phyloP scores from a whole-genome alignment of 179 eudicot genomes.

The Carnegiea gigantea region DNA sequence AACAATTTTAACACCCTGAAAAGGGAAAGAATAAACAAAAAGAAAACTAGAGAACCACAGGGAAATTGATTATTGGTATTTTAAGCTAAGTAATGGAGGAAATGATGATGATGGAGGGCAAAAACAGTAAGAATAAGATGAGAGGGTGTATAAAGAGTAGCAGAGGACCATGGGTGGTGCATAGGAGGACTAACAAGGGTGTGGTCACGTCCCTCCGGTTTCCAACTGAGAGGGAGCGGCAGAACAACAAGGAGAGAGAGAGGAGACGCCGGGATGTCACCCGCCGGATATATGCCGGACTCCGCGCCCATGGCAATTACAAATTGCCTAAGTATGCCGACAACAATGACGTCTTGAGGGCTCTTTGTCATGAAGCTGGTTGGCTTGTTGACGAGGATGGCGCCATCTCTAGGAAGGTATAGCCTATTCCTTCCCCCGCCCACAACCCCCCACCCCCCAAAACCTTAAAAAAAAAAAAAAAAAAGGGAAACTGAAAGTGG shows the following conservation, averaged over 20 bases:
- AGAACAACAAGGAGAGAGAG: slow-evolving; percentile 61
- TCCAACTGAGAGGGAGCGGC: slow-evolving; percentile 58
- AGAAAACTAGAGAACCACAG: no score
- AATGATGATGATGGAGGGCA: neutral
- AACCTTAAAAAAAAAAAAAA: no score
- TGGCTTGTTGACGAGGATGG: slow-evolving; percentile 75
- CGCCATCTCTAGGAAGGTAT: slow-evolving; percentile 49
- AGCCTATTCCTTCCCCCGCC: no score
- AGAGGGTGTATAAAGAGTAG: slow-evolving; percentile 56
- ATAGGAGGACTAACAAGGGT: slow-evolving; percentile 39
- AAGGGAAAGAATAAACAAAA: no score
- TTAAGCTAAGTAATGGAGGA: neutral
- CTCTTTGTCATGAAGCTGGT: slow-evolving; percentile 69
- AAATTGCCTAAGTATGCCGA: slow-evolving; percentile 55
- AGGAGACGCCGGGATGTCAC: slow-evolving; percentile 42
- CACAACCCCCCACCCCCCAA: no score
- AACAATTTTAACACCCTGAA: neutral
- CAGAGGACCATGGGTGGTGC: slow-evolving; percentile 68
- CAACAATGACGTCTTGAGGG: slow-evolving; percentile 56
- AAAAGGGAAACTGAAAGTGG: no score
- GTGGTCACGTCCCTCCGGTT: slow-evolving; percentile 46
- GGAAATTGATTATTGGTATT: no score
- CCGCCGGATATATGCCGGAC: slow-evolving; percentile 50
- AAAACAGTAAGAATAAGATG: slow-evolving; percentile 11
- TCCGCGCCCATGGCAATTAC: slow-evolving; percentile 55